phyloP scores from a whole-genome alignment of 1,139 yeast genomes.

The Geotrichum fermentans region DNA sequence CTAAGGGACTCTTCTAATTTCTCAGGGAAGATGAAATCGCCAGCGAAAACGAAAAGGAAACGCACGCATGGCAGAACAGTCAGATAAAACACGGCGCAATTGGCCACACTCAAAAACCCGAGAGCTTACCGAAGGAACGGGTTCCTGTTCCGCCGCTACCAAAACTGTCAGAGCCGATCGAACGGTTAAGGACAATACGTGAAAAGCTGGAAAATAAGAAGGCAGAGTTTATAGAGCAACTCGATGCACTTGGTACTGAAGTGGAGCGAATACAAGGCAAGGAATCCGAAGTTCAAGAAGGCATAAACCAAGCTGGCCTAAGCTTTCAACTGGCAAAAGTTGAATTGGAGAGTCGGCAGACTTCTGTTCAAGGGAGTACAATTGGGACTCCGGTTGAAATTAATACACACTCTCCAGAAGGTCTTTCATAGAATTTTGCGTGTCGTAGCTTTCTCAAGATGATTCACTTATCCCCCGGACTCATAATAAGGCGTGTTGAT shows the following conservation, averaged over 20 bases:
- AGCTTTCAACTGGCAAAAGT: conserved; percentile 14
- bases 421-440: too few species aligned
- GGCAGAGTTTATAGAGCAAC: conserved; percentile 3
- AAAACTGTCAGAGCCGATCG: background rate
- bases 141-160: conserved; percentile 1
- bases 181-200: background rate
- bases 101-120: background rate
- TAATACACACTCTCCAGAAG: too few species aligned
- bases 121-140: background rate
- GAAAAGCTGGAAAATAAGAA: background rate
- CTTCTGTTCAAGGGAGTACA: background rate
- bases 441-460: too few species aligned
- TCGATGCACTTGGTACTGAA: conserved; percentile 18
- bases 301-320: conserved; percentile 20
- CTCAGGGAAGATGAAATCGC: conserved; percentile 6
- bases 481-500: too few species aligned
- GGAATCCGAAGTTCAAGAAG: conserved; percentile 18
- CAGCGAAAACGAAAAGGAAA: conserved; percentile 2
- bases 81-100: conserved; percentile 3
- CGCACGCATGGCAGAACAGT: conserved; percentile 4
- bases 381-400: too few species aligned
- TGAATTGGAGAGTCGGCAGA: conserved; percentile 10
- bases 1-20: background rate
- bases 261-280: conserved; percentile 16
- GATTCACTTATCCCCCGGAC: too few species aligned